Percentiles rank a stretch among this genome's conserved stretches.
phyloP scores from a whole-genome alignment of 164 flowering plant genomes.

The Aristolochia fimbriata region DNA sequence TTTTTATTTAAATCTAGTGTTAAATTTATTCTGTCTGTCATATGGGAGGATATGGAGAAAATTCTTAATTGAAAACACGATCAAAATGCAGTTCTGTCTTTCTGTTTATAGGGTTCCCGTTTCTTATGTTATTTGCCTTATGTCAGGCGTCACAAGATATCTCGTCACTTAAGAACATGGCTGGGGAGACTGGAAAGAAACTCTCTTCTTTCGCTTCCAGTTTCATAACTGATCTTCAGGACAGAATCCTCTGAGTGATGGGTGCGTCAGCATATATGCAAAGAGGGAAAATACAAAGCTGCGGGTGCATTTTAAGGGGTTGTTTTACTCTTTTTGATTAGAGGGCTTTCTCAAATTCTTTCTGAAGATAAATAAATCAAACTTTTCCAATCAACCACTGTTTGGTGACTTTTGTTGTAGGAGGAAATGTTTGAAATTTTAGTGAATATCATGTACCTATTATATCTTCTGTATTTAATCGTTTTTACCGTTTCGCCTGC shows the following conservation, averaged over 20 bases:
- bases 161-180: constrained; percentile 80
- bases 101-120: too few relatives aligned
- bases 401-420: constrained; percentile 1
- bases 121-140: neutral
- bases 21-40: neutral
- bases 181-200: constrained; percentile 97
- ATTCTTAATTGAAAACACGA: too few relatives aligned
- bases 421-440: constrained; percentile 1
- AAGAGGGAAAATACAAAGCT: too few relatives aligned
- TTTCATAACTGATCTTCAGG: constrained; percentile 79
- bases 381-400: neutral
- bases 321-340: too few relatives aligned
- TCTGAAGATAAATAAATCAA: constrained; percentile 1
- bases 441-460: neutral
- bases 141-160: constrained; percentile 86
- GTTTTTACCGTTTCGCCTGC: too few relatives aligned
- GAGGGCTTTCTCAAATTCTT: constrained; percentile 1
- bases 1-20: neutral
- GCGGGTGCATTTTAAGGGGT: neutral
- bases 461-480: neutral
- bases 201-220: constrained; percentile 67
- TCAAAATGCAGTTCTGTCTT: too few relatives aligned
- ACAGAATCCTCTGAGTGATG: constrained; percentile 58
- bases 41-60: too few relatives aligned
- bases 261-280: too few relatives aligned